Conservation (phyloP, 2,329 filamentous ascomycete species). For the Lachnum nothofagi region DNA sequence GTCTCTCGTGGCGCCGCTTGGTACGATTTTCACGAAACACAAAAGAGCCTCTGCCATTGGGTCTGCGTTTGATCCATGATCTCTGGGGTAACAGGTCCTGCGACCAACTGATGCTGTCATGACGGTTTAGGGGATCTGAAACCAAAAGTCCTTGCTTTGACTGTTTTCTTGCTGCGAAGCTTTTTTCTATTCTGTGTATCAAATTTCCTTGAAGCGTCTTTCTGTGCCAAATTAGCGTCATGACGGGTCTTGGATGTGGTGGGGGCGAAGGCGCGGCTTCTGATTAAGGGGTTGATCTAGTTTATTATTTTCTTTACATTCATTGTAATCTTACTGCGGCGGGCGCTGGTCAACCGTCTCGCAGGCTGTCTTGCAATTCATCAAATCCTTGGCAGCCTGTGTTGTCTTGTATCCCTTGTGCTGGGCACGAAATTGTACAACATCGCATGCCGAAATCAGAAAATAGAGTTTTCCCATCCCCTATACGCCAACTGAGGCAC, state of each 20-base stretch:
- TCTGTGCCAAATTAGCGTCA: constrained; percentile 34
- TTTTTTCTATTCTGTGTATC: constrained; percentile 31
- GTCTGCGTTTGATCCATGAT: constrained; percentile 22
- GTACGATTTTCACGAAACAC: constrained; percentile 29
- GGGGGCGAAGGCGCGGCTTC: constrained; percentile 18
- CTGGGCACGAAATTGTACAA: constrained; percentile 24
- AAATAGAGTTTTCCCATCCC: constrained; percentile 6
- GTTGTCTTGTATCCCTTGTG: constrained; percentile 21
- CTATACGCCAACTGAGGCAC: too few species aligned
- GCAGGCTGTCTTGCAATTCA: constrained; percentile 19
- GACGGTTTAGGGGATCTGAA: constrained; percentile 25
- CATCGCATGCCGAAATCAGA: constrained; percentile 6
- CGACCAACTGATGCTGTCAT: constrained; percentile 29
- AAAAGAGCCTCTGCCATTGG: constrained; percentile 25
- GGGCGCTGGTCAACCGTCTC: constrained; percentile 30
- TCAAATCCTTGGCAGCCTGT: constrained; percentile 13
- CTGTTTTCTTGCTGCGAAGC: constrained; percentile 21
- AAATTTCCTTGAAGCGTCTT: constrained; percentile 24
- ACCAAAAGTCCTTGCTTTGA: constrained; percentile 30
- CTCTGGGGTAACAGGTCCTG: constrained; percentile 27
- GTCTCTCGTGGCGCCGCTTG: constrained; percentile 12
- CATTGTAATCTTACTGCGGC: constrained; percentile 32
- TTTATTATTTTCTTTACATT: constrained; percentile 27
- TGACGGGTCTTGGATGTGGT: constrained; percentile 25
- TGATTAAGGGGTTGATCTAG: constrained; percentile 19